A percentile compares a stretch with the other conserved stretches of the same genome.
phyloP scores from a whole-genome alignment of 2,329 filamentous ascomycete genomes.

The Aspergillus costaricaensis region DNA sequence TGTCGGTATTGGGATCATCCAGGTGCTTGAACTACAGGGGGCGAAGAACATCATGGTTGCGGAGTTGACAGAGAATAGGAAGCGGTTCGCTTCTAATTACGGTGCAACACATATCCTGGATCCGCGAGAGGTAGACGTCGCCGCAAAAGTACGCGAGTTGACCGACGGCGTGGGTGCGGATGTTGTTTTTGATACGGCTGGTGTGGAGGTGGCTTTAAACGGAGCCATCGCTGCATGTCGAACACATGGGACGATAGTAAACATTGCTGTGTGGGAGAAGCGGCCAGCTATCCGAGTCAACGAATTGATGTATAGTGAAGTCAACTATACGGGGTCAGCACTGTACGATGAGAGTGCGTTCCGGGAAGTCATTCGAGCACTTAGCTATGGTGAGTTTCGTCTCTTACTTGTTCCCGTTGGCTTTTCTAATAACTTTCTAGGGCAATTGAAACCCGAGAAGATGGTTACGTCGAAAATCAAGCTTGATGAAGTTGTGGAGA shows the following conservation, averaged over 20 bases:
- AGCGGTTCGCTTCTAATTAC: conserved; percentile 55
- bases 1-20: conserved; percentile 62
- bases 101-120: conserved; percentile 59
- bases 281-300: conserved; percentile 57
- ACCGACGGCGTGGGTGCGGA: conserved; percentile 55
- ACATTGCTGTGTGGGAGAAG: conserved; percentile 66
- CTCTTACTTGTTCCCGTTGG: background rate
- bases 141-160: conserved; percentile 48
- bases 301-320: conserved; percentile 56
- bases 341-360: conserved; percentile 59
- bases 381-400: conserved; percentile 30
- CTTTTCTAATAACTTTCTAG: conserved; percentile 30
- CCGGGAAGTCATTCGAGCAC: conserved; percentile 57
- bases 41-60: conserved; percentile 59
- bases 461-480: conserved; percentile 65
- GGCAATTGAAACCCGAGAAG: conserved; percentile 52
- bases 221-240: conserved; percentile 53
- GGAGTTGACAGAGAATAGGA: conserved; percentile 56
- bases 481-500: conserved; percentile 58
- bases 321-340: conserved; percentile 52
- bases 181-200: conserved; percentile 64
- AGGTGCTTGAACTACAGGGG: conserved; percentile 58
- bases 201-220: conserved; percentile 55
- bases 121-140: conserved; percentile 51
- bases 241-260: conserved; percentile 60